These are phyloP conservation scores for Adenanthera pavonina DNA, from an alignment of 306 rosid genomes.

Conservation along the genomic window DNA sequence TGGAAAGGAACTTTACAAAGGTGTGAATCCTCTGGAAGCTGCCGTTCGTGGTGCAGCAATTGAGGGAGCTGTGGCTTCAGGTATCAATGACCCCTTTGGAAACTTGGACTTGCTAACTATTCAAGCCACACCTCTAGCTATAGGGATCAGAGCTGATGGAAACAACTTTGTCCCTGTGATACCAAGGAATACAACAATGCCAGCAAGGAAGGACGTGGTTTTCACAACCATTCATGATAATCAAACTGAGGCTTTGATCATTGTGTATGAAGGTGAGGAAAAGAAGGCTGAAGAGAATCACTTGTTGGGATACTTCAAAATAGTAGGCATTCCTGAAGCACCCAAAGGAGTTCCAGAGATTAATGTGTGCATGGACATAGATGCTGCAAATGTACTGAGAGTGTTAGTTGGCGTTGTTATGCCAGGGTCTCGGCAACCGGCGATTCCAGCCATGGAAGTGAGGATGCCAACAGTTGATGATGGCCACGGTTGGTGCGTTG, in stretches of 20 bases:
- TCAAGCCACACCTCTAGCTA: conserved; percentile 80
- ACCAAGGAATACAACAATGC: conserved; percentile 76
- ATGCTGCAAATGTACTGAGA: conserved; percentile 68
- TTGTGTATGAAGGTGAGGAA: conserved; percentile 84
- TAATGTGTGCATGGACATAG: conserved; percentile 81
- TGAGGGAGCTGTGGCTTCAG: conserved; percentile 89
- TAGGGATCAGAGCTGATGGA: conserved; percentile 82
- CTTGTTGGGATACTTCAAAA: conserved; percentile 80
- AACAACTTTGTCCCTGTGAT: conserved; percentile 68
- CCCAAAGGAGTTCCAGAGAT: conserved; percentile 77
- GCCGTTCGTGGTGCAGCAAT: conserved; percentile 85
- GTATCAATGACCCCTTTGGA: conserved; percentile 78
- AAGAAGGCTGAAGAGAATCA: conserved; percentile 65
- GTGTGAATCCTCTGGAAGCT: conserved; percentile 79
- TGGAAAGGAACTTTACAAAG: conserved; percentile 60
- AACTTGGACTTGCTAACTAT: conserved; percentile 75
- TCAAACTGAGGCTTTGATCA: conserved; percentile 73
- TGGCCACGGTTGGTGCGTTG: conserved; percentile 90
- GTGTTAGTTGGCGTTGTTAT: conserved; percentile 67
- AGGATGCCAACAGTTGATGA: conserved; percentile 88
- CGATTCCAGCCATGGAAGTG: conserved; percentile 75
- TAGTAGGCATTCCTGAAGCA: conserved; percentile 71
- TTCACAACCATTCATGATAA: conserved; percentile 79
- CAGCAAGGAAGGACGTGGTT: conserved; percentile 67
- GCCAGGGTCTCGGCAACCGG: conserved; percentile 62